Conservation (phyloP, 139 green algal species). For the Chlamydomonas applanata region DNA sequence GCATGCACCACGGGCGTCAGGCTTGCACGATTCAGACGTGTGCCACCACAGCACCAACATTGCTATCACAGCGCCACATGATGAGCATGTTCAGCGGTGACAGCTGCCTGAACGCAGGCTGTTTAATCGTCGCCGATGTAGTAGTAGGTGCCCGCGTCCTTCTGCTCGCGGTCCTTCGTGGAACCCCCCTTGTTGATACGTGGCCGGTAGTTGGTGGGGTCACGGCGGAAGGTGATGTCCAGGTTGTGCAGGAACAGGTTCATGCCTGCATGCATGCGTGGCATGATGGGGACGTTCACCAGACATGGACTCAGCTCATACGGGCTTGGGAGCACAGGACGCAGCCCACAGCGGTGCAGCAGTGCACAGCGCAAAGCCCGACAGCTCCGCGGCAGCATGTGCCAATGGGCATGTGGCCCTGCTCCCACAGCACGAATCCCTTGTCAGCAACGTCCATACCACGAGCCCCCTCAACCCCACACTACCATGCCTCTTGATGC, state of each 20-base stretch:
- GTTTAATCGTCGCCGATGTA: conserved; percentile 50
- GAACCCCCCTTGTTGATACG: conserved; percentile 98
- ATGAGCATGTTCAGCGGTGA: no score
- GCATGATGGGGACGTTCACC: background rate
- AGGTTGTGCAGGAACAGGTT: conserved; percentile 93
- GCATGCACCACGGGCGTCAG: no score
- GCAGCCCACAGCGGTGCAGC: background rate
- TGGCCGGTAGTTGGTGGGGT: conserved; percentile 97
- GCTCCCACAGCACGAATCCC: no score
- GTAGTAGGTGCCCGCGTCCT: conserved; percentile 90
- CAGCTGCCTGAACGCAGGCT: background rate
- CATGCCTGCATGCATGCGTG: conserved; percentile 71
- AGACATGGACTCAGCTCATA: no score
- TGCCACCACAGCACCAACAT: no score
- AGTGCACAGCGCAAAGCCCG: background rate
- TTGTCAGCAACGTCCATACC: no score
- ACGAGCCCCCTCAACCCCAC: no score
- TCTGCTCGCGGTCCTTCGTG: conserved; percentile 96
- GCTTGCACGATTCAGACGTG: no score
- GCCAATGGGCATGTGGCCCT: no score
- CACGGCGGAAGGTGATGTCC: conserved; percentile 97
- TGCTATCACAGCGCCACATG: no score
- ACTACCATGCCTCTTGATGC: no score
- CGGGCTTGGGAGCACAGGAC: no score
- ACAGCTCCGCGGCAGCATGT: background rate